phyloP scores from a whole-genome alignment of 495 filamentous ascomycete genomes.

The Penicillium canescens region DNA sequence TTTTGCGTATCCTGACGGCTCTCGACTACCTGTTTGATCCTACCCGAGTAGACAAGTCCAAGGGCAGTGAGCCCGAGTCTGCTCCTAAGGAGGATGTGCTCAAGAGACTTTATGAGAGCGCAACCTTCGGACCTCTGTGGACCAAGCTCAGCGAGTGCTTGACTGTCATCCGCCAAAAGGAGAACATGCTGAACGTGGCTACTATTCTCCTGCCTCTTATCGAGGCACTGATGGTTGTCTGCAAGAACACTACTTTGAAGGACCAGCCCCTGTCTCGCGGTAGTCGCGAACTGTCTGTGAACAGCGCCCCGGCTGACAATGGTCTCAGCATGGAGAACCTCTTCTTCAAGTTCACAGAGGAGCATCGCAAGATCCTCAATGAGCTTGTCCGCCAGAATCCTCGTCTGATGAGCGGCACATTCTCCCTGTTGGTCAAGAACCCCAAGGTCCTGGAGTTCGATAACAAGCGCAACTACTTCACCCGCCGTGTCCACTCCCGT shows the following conservation, averaged over 20 bases:
- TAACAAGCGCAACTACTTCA: conserved; percentile 99
- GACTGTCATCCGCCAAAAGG: conserved; percentile 80
- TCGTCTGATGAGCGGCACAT: conserved; percentile 96
- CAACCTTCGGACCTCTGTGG: conserved; percentile 89
- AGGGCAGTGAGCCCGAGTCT: conserved; percentile 54
- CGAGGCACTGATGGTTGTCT: conserved; percentile 97
- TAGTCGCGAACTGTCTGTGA: conserved; percentile 68
- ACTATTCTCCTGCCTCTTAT: conserved; percentile 93
- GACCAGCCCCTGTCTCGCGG: conserved; percentile 58
- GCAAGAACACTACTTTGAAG: conserved; percentile 90
- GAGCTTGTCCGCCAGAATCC: conserved; percentile 96
- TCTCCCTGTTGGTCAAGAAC: conserved; percentile 94
- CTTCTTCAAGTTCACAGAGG: conserved; percentile 98
- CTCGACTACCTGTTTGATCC: conserved; percentile 94
- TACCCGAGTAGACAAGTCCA: conserved; percentile 57
- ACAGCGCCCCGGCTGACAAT: conserved; percentile 73
- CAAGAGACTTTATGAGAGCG: conserved; percentile 82
- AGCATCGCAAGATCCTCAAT: conserved; percentile 97
- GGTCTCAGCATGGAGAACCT: conserved; percentile 75
- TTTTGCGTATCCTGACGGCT: conserved; percentile 89
- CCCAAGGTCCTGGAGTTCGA: conserved; percentile 99
- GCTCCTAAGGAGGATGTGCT: conserved; percentile 74
- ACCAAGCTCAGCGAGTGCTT: conserved; percentile 91
- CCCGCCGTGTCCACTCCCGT: conserved; percentile 82
- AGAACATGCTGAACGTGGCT: conserved; percentile 94